Evolutionary conservation across 2,329 filamentous ascomycete species (phyloP).

Genomic region (Trichothecium sympodiale): DNA sequence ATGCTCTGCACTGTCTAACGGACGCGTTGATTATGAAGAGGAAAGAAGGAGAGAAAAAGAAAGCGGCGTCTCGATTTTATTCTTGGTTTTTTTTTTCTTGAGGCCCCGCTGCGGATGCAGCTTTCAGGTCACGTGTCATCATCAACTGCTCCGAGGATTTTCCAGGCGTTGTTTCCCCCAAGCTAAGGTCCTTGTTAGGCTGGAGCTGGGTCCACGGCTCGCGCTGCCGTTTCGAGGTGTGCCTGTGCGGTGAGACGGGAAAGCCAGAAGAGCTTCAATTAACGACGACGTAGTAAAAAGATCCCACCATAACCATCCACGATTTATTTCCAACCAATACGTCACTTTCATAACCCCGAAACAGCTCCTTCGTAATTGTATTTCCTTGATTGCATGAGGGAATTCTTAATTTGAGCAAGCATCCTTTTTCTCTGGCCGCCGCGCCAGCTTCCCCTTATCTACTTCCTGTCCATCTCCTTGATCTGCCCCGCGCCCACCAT

Average conservation of each 20-base stretch:
- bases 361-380: neutral
- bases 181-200: too few relatives aligned
- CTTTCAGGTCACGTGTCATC: neutral
- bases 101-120: neutral
- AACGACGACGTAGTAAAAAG: neutral
- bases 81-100: conserved; percentile 1
- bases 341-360: too few relatives aligned
- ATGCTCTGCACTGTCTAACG: conserved; percentile 82
- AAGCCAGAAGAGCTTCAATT: neutral
- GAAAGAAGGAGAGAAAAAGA: conserved; percentile 25
- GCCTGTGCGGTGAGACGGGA: conserved; percentile 1
- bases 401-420: neutral
- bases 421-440: conserved; percentile 11
- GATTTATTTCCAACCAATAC: neutral
- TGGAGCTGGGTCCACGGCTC: too few relatives aligned
- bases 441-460: conserved; percentile 7
- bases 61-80: neutral
- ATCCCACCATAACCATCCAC: conserved; percentile 3
- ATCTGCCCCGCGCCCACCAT: conserved; percentile 12
- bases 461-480: conserved; percentile 9
- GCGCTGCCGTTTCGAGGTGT: too few relatives aligned
- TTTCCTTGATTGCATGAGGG: neutral
- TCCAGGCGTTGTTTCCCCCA: too few relatives aligned
- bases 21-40: conserved; percentile 49
- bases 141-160: neutral